These are phyloP conservation scores for Amoebophrya sp. DNA, from an alignment of 169 alveolate genomes.

Conservation along the genomic window DNA sequence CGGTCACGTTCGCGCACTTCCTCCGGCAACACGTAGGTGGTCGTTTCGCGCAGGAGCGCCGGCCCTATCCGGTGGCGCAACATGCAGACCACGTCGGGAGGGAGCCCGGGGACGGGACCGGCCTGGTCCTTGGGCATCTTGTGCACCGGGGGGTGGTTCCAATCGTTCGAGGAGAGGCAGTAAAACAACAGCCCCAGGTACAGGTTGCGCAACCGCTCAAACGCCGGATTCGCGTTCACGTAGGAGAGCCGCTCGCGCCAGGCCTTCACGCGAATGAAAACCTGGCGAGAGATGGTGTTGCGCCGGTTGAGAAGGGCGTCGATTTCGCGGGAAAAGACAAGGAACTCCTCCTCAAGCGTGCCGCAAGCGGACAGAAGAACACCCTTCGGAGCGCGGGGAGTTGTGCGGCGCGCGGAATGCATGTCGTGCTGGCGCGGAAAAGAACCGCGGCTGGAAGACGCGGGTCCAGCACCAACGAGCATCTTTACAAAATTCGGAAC, in stretches of 20 bases:
- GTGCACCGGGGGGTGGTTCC: not conserved
- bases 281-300: not conserved
- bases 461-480: no score
- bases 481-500: no score
- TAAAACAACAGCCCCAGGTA: not conserved
- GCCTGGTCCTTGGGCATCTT: not conserved
- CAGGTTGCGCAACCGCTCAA: not conserved
- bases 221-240: not conserved
- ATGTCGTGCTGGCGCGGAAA: no score
- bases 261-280: not conserved
- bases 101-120: not conserved
- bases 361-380: not conserved
- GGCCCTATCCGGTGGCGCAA: not conserved
- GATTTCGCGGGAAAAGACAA: not conserved
- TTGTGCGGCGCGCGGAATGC: no score
- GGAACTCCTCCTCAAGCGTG: not conserved
- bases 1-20: no score
- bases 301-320: not conserved
- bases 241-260: not conserved
- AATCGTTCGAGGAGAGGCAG: not conserved
- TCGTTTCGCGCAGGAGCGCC: not conserved
- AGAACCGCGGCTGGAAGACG: no score
- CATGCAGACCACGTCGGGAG: not conserved
- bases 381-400: no score
- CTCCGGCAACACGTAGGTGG: not conserved